Percentiles rank a stretch among this genome's conserved stretches.
These are phyloP conservation scores for Colletotrichum sp. DNA, from an alignment of 2,329 filamentous ascomycete genomes.

Conservation along the genomic window DNA sequence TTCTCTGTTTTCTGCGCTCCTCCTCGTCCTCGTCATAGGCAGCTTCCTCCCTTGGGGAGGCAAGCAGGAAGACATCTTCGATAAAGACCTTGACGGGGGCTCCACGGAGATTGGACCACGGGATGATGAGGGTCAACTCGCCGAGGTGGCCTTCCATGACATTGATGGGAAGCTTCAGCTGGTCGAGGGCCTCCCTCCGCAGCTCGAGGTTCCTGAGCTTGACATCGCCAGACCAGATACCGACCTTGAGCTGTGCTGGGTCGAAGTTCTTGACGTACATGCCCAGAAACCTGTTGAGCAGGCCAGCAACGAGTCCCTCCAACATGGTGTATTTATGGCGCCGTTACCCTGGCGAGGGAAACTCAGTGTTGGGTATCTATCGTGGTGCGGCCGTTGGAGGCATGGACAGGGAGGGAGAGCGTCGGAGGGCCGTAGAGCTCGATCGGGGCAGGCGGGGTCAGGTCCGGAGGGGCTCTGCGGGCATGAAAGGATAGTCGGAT, in stretches of 20 bases:
- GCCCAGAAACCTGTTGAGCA: slow-evolving; percentile 98
- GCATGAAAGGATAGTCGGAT: not conserved
- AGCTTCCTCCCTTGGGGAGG: slow-evolving; percentile 93
- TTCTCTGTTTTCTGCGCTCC: slow-evolving; percentile 80
- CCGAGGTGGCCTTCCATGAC: slow-evolving; percentile 95
- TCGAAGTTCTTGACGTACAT: slow-evolving; percentile 99
- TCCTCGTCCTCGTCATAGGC: slow-evolving; percentile 95
- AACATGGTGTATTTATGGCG: slow-evolving; percentile 76
- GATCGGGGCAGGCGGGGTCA: not conserved
- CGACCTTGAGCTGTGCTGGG: slow-evolving; percentile 95
- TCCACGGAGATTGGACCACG: slow-evolving; percentile 91
- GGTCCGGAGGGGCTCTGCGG: not conserved
- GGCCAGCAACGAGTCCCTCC: slow-evolving; percentile 93
- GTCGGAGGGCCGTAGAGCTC: not conserved
- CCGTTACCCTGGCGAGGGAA: slow-evolving; percentile 71
- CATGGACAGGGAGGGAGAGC: slow-evolving; percentile 16
- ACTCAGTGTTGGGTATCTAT: not conserved
- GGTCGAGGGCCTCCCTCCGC: slow-evolving; percentile 92
- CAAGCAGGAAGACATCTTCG: slow-evolving; percentile 94
- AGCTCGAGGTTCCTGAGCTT: slow-evolving; percentile 93
- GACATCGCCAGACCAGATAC: slow-evolving; percentile 98
- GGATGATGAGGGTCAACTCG: slow-evolving; percentile 89
- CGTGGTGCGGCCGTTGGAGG: not conserved
- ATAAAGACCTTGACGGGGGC: slow-evolving; percentile 95
- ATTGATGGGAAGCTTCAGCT: slow-evolving; percentile 95